Conservation (phyloP, 306 rosid genomes). For the Corylus avellana region DNA sequence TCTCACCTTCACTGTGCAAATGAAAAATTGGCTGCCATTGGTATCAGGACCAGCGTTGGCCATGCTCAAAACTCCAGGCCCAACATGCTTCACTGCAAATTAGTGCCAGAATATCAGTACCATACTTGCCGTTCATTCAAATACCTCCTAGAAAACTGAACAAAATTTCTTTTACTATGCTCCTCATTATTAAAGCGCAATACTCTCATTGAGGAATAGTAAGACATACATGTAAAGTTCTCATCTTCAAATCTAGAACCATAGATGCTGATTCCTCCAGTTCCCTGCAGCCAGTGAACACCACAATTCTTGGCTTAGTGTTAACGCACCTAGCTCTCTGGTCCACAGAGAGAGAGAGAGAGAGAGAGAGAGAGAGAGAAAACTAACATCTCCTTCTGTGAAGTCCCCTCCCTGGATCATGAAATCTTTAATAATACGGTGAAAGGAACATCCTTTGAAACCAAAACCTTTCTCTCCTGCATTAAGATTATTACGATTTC, state of each 20-base stretch:
- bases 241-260: conserved; percentile 82
- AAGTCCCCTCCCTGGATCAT: conserved; percentile 99
- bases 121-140: neutral
- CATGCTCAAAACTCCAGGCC: conserved; percentile 97
- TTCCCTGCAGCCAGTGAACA: conserved; percentile 66
- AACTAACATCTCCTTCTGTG: conserved; percentile 74
- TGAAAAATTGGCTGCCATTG: conserved; percentile 91
- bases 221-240: conserved; percentile 67
- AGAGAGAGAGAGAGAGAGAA: conserved; percentile 7
- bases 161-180: neutral
- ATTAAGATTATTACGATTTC: conserved; percentile 24
- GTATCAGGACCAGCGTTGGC: conserved; percentile 93
- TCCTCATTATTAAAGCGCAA: conserved; percentile 8
- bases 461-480: conserved; percentile 96
- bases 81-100: conserved; percentile 85
- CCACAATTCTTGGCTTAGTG: conserved; percentile 18
- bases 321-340: conserved; percentile 6
- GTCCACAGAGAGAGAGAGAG: neutral
- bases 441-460: conserved; percentile 89
- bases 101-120: conserved; percentile 20
- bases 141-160: conserved; percentile 4
- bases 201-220: conserved; percentile 20
- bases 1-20: conserved; percentile 83
- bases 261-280: conserved; percentile 88
- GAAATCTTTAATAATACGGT: conserved; percentile 85